Evolutionary conservation across 768 basidiomycete species (phyloP).

Genomic region (Lactarius hatsudake): DNA sequence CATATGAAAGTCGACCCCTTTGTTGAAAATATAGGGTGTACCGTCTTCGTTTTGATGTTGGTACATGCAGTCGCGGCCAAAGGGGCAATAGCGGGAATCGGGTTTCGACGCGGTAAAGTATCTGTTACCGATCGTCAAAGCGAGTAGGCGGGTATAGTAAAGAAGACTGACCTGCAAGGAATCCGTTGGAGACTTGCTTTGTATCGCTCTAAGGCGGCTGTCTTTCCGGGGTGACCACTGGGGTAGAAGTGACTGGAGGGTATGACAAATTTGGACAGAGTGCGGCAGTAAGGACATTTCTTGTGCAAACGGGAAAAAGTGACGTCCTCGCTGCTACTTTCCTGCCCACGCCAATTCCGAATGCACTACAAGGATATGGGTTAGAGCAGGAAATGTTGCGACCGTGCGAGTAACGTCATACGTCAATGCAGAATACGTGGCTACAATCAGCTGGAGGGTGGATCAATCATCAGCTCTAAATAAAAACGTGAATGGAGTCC

Average conservation of each 20-base stretch:
- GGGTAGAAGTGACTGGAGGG: conserved; percentile 70
- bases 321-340: conserved; percentile 49
- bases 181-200: conserved; percentile 71
- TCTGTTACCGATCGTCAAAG: conserved; percentile 35
- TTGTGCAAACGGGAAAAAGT: conserved; percentile 61
- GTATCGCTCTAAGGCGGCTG: conserved; percentile 51
- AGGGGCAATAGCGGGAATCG: conserved; percentile 62
- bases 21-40: conserved; percentile 50
- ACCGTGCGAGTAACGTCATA: conserved; percentile 33
- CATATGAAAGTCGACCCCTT: conserved; percentile 56
- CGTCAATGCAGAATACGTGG: conserved; percentile 74
- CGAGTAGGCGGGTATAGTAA: neutral
- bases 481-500: conserved; percentile 8
- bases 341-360: conserved; percentile 70
- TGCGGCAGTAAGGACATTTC: conserved; percentile 77
- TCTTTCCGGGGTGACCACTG: conserved; percentile 53
- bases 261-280: conserved; percentile 61
- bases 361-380: conserved; percentile 54
- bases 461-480: conserved; percentile 20
- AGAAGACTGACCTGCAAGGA: conserved; percentile 55
- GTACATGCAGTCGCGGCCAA: conserved; percentile 81
- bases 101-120: conserved; percentile 58
- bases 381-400: neutral
- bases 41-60: conserved; percentile 68
- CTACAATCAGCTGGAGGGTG: conserved; percentile 58